phyloP scores from a whole-genome alignment of 345 rosid species.

The Hirschfeldia incana region DNA sequence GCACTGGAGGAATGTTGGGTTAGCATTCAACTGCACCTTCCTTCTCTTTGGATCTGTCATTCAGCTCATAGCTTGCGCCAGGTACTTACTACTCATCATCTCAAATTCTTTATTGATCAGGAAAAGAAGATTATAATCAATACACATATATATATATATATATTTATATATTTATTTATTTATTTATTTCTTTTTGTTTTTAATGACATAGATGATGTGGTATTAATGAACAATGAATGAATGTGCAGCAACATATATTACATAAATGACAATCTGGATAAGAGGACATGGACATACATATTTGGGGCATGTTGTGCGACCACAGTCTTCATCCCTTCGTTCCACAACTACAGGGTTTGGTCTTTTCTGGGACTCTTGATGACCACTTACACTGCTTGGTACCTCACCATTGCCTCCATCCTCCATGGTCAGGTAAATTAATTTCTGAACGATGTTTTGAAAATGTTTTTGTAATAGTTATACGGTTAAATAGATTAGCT shows the following conservation, averaged over 20 bases:
- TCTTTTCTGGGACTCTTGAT: slow-evolving; percentile 94
- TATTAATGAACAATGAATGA: not conserved
- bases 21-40: slow-evolving; percentile 98
- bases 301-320: slow-evolving; percentile 99
- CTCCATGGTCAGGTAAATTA: slow-evolving; percentile 75
- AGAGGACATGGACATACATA: slow-evolving; percentile 99
- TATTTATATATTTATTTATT: no score
- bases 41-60: slow-evolving; percentile 99
- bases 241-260: slow-evolving; percentile 91
- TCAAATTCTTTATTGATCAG: not conserved
- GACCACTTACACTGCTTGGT: slow-evolving; percentile 99
- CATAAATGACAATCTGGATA: slow-evolving; percentile 97
- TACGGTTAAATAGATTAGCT: slow-evolving; percentile 19
- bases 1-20: slow-evolving; percentile 98
- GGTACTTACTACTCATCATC: slow-evolving; percentile 41
- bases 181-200: not conserved
- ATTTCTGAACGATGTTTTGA: not conserved
- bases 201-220: not conserved
- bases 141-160: not conserved
- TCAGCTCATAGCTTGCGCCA: slow-evolving; percentile 99
- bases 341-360: slow-evolving; percentile 99
- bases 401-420: slow-evolving; percentile 87
- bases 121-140: not conserved
- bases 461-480: not conserved
- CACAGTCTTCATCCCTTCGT: slow-evolving; percentile 95